These are phyloP conservation scores for Aspergillus candidus DNA, from an alignment of 2,329 filamentous ascomycete species.

Conservation along the genomic window DNA sequence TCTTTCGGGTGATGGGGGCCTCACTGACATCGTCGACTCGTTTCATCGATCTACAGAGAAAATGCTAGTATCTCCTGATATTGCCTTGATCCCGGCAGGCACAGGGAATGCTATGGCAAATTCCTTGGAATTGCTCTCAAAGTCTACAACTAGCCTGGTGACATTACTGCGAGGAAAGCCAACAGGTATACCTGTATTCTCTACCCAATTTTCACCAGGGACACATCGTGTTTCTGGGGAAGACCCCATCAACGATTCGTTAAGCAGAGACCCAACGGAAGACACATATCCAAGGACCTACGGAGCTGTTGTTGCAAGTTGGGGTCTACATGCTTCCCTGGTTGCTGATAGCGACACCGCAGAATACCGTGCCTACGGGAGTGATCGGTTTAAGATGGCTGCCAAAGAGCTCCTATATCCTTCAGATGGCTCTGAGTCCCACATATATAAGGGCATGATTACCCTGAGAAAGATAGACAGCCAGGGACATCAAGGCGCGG, in stretches of 20 bases:
- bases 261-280: conserved; percentile 10
- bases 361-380: conserved; percentile 70
- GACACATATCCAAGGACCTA: conserved; percentile 41
- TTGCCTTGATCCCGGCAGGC: conserved; percentile 50
- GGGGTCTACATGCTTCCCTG: conserved; percentile 81
- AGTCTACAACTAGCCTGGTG: conserved; percentile 42
- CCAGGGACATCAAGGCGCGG: conserved; percentile 18
- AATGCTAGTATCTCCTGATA: conserved; percentile 46
- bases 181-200: conserved; percentile 56
- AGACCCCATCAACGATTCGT: conserved; percentile 36
- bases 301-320: conserved; percentile 80
- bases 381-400: conserved; percentile 76
- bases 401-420: conserved; percentile 67
- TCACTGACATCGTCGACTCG: conserved; percentile 75
- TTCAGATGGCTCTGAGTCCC: conserved; percentile 46
- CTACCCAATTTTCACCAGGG: conserved; percentile 55
- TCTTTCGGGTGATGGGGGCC: conserved; percentile 79
- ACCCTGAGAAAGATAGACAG: conserved; percentile 32
- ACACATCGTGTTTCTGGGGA: conserved; percentile 43
- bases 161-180: conserved; percentile 56
- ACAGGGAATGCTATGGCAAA: conserved; percentile 44
- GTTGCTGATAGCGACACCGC: conserved; percentile 87
- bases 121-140: conserved; percentile 29
- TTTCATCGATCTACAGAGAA: conserved; percentile 31
- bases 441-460: conserved; percentile 53